Evolutionary conservation across 371 early-diverging fungal species (phyloP).

Genomic region (Lichtheimia ornata): DNA sequence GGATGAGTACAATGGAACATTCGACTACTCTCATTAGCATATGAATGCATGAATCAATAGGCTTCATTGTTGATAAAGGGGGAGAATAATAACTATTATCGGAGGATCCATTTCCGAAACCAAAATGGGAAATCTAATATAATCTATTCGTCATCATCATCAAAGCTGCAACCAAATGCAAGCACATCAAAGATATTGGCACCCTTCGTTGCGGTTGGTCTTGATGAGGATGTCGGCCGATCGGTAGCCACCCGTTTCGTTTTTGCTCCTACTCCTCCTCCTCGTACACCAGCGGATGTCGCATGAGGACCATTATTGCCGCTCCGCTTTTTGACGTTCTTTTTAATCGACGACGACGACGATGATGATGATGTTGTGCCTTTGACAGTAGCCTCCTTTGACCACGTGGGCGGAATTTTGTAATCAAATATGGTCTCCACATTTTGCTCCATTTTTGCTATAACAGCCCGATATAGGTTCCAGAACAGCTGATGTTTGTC

Average conservation of each 20-base stretch:
- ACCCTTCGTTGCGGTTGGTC: constrained; percentile 10
- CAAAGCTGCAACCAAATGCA: constrained; percentile 43
- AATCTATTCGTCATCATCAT: constrained; percentile 15
- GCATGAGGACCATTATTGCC: constrained; percentile 6
- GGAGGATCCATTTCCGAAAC: not conserved
- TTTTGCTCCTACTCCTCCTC: not conserved
- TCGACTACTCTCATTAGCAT: not conserved
- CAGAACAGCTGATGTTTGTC: constrained; percentile 16
- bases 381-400: not conserved
- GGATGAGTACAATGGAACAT: not conserved
- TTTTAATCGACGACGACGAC: constrained; percentile 6
- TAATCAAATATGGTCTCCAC: constrained; percentile 30
- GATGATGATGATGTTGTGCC: not conserved
- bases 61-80: too few species aligned
- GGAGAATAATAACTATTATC: too few species aligned
- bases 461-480: constrained; percentile 19
- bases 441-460: constrained; percentile 13
- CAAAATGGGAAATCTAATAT: not conserved
- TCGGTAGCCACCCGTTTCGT: constrained; percentile 4
- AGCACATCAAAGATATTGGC: constrained; percentile 36
- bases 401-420: constrained; percentile 10
- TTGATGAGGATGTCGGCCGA: constrained; percentile 9
- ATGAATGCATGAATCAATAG: too few species aligned
- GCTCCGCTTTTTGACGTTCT: constrained; percentile 20
- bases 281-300: not conserved